Conservation (phyloP, 2,329 filamentous ascomycete genomes). For the Cladosporium halotolerans region DNA sequence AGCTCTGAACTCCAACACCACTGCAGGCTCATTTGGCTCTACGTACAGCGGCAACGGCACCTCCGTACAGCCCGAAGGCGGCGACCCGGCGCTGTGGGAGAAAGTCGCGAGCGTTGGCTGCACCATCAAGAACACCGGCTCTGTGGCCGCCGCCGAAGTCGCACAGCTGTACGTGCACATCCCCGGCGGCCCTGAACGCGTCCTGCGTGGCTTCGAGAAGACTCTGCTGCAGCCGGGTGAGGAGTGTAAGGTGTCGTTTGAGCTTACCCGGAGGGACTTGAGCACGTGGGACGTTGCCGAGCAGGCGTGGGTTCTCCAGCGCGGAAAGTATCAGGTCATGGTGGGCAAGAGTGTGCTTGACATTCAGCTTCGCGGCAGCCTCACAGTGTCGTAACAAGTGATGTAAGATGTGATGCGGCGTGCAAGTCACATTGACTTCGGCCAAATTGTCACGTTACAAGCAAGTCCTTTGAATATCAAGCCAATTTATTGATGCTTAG, state of each 20-base stretch:
- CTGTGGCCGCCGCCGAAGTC: slow-evolving; percentile 46
- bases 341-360: slow-evolving; percentile 5
- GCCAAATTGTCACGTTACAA: too few relatives aligned
- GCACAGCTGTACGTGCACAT: slow-evolving; percentile 46
- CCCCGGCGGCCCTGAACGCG: slow-evolving; percentile 48
- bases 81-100: slow-evolving; percentile 54
- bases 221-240: slow-evolving; percentile 19
- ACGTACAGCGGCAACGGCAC: slow-evolving; percentile 45
- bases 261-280: slow-evolving; percentile 36
- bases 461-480: not conserved
- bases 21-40: slow-evolving; percentile 48
- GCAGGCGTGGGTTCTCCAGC: slow-evolving; percentile 32
- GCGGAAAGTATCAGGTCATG: not conserved
- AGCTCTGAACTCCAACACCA: slow-evolving; percentile 33
- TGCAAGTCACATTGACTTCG: not conserved
- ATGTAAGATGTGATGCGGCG: not conserved
- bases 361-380: not conserved
- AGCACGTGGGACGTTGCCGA: slow-evolving; percentile 37
- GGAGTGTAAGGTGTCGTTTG: slow-evolving; percentile 23
- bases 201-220: slow-evolving; percentile 37
- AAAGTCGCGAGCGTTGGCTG: slow-evolving; percentile 52
- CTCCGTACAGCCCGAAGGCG: slow-evolving; percentile 25
- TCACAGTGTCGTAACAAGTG: not conserved
- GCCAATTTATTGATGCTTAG: not conserved
- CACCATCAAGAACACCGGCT: slow-evolving; percentile 58